phyloP scores from a whole-genome alignment of 768 basidiomycete species.

The Trametes sanguinea region DNA sequence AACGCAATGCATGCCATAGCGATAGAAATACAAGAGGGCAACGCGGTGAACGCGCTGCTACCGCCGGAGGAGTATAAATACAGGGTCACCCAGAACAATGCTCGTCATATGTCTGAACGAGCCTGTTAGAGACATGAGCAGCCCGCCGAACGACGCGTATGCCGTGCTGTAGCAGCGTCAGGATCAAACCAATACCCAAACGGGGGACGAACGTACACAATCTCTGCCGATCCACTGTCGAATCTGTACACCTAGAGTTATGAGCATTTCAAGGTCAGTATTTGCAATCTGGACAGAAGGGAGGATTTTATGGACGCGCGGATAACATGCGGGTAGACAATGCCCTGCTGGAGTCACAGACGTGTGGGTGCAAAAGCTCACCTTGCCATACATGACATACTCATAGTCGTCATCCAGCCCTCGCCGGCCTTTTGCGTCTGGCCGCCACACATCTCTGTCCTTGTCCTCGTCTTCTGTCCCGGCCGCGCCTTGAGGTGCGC shows the following conservation, averaged over 20 bases:
- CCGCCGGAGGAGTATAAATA: conserved; percentile 86
- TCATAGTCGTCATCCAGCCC: conserved; percentile 95
- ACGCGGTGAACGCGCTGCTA: conserved; percentile 36
- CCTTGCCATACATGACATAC: conserved; percentile 99
- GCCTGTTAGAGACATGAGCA: conserved; percentile 92
- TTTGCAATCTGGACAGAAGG: too few relatives aligned
- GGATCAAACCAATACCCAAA: conserved; percentile 1
- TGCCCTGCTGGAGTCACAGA: too few relatives aligned
- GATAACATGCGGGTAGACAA: too few relatives aligned
- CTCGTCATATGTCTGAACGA: conserved; percentile 89
- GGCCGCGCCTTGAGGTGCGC: conserved; percentile 53
- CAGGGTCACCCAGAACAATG: conserved; percentile 90
- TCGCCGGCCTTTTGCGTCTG: conserved; percentile 76
- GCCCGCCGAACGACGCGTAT: conserved; percentile 94
- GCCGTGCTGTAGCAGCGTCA: conserved; percentile 63
- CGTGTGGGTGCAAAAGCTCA: conserved; percentile 34
- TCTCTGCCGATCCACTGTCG: conserved; percentile 80
- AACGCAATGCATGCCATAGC: too few relatives aligned
- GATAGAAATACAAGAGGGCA: conserved; percentile 9
- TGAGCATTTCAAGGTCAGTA: neutral
- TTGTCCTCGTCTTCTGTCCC: conserved; percentile 66
- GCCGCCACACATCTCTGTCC: conserved; percentile 80
- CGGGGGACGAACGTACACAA: conserved; percentile 64
- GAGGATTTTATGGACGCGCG: too few relatives aligned
- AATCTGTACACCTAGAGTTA: conserved; percentile 87